phyloP scores from a whole-genome alignment of 2,329 filamentous ascomycete species.

The Endoconidiophora laricicola region DNA sequence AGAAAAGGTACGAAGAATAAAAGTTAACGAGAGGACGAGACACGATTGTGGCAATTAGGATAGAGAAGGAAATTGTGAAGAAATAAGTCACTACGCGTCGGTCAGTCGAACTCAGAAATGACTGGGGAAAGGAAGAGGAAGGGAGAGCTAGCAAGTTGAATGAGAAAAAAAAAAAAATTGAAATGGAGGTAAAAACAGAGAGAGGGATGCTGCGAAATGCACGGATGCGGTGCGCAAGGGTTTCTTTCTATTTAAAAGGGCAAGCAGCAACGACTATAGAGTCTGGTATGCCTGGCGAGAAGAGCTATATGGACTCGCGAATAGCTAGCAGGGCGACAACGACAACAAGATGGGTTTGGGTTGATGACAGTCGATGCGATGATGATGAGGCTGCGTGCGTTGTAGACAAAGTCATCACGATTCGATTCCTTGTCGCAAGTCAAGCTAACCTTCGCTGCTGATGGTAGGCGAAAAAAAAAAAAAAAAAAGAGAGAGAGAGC shows the following conservation, averaged over 20 bases:
- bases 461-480: not conserved
- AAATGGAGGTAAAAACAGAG: slow-evolving; percentile 6
- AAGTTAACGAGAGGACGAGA: slow-evolving; percentile 4
- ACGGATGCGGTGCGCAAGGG: slow-evolving; percentile 12
- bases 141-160: slow-evolving; percentile 2
- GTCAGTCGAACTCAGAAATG: not conserved
- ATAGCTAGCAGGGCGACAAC: not conserved
- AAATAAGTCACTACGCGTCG: not conserved
- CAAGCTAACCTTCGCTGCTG: not conserved
- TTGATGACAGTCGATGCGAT: not conserved
- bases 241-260: not conserved
- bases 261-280: not conserved
- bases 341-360: not conserved
- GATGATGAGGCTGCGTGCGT: not conserved
- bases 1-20: slow-evolving; percentile 2
- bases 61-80: not conserved
- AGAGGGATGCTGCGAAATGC: slow-evolving; percentile 6
- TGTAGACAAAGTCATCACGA: not conserved
- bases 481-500: not conserved
- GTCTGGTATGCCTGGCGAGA: not conserved
- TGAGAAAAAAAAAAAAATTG: slow-evolving; percentile 7
- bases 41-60: slow-evolving; percentile 4
- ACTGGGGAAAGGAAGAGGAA: not conserved
- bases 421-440: too few species aligned
- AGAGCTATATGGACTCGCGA: not conserved